Evolutionary conservation across 164 flowering plant genomes (phyloP).

Genomic region (Paratinospora sagittata): DNA sequence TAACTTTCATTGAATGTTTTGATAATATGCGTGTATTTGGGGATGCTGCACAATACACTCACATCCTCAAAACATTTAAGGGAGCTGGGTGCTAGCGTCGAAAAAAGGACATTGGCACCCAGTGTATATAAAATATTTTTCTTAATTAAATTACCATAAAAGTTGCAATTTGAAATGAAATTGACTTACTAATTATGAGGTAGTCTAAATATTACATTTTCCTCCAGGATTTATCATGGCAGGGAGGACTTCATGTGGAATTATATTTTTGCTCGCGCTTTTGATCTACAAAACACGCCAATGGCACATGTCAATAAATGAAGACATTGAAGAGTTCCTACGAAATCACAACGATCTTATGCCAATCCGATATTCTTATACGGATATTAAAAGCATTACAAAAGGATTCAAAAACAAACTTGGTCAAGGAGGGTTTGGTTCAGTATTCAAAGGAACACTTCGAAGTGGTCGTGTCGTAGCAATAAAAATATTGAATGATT

Average conservation of each 20-base stretch:
- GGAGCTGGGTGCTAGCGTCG: no score
- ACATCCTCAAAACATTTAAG: no score
- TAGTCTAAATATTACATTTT: no score
- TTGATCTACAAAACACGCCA: constrained; percentile 1
- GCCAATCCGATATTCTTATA: constrained; percentile 3
- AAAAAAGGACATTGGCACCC: no score
- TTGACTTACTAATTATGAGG: no score
- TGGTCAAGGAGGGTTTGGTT: constrained; percentile 14
- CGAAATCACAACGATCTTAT: background rate
- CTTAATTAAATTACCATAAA: no score
- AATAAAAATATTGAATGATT: background rate
- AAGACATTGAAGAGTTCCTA: constrained; percentile 1
- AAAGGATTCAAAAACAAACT: constrained; percentile 5
- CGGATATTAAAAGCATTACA: constrained; percentile 2
- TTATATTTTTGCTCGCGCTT: background rate
- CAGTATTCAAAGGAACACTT: constrained; percentile 10
- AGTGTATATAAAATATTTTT: no score
- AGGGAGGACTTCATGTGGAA: background rate
- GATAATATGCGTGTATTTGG: no score
- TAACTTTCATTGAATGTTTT: no score
- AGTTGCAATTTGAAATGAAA: no score
- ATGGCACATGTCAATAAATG: background rate
- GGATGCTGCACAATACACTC: no score
- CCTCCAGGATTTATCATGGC: background rate
- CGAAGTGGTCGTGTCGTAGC: background rate